phyloP scores from a whole-genome alignment of 352 stramenopile species.

The Globisporangium echinulatum region DNA sequence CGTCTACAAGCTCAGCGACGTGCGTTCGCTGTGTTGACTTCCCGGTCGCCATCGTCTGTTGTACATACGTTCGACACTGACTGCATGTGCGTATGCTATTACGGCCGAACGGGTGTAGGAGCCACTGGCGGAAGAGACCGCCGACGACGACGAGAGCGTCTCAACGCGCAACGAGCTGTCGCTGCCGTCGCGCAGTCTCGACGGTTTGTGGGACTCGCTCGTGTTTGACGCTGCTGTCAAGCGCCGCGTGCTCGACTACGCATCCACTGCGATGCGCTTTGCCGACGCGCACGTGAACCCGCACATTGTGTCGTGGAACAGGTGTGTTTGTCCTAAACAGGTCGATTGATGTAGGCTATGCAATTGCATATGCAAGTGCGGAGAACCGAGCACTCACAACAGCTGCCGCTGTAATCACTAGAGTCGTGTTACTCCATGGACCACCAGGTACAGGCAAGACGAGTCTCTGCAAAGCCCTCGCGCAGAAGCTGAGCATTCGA shows the following conservation, averaged over 20 bases:
- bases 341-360: no score
- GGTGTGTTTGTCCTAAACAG: constrained; percentile 14
- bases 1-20: constrained; percentile 70
- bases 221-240: constrained; percentile 84
- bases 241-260: constrained; percentile 80
- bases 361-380: no score
- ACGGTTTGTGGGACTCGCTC: constrained; percentile 81
- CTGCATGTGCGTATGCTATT: constrained; percentile 2
- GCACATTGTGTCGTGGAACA: constrained; percentile 90
- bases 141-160: constrained; percentile 75
- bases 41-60: background rate
- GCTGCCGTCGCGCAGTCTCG: constrained; percentile 57
- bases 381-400: no score
- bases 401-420: background rate
- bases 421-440: constrained; percentile 88
- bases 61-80: background rate
- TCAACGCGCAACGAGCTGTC: constrained; percentile 71
- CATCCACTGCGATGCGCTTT: constrained; percentile 88
- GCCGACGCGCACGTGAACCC: constrained; percentile 78
- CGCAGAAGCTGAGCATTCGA: constrained; percentile 90
- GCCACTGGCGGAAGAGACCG: constrained; percentile 54
- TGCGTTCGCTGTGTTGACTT: constrained; percentile 9
- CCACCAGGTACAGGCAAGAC: constrained; percentile 92
- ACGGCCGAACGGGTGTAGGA: constrained; percentile 32
- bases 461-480: constrained; percentile 88